Evolutionary conservation across 169 alveolate genomes (phyloP).

Genomic region (Fabrea salina): DNA sequence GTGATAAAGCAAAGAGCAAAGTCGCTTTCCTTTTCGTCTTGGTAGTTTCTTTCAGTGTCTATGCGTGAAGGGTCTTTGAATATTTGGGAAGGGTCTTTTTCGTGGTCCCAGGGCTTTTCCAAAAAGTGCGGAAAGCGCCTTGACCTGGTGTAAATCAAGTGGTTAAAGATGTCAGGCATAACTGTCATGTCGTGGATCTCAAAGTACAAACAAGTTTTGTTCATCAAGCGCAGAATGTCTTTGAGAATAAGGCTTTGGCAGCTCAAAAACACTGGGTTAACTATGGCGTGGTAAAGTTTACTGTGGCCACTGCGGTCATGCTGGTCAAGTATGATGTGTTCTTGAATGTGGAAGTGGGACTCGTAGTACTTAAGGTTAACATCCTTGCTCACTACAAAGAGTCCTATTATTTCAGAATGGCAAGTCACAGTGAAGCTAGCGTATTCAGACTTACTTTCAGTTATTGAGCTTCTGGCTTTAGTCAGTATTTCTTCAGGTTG

Average conservation of each 20-base stretch:
- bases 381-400: conserved; percentile 69
- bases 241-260: conserved; percentile 68
- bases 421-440: neutral
- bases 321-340: conserved; percentile 70
- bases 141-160: conserved; percentile 71
- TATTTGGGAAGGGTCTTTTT: conserved; percentile 33
- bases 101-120: conserved; percentile 75
- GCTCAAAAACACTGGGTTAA: conserved; percentile 74
- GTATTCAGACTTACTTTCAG: neutral
- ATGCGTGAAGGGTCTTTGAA: conserved; percentile 1
- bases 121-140: conserved; percentile 85
- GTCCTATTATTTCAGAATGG: conserved; percentile 64
- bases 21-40: conserved; percentile 74
- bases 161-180: conserved; percentile 77
- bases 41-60: conserved; percentile 50
- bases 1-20: conserved; percentile 80
- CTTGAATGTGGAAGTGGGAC: conserved; percentile 81
- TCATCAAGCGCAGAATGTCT: conserved; percentile 68
- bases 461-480: conserved; percentile 48
- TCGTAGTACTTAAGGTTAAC: conserved; percentile 75
- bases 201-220: conserved; percentile 75
- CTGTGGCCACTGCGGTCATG: conserved; percentile 79
- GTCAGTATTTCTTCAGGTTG: conserved; percentile 52
- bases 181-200: conserved; percentile 74
- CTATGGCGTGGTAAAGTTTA: conserved; percentile 60